Evolutionary conservation across 805 yeast species (phyloP).

Genomic region (Dipodascopsis uninucleata): DNA sequence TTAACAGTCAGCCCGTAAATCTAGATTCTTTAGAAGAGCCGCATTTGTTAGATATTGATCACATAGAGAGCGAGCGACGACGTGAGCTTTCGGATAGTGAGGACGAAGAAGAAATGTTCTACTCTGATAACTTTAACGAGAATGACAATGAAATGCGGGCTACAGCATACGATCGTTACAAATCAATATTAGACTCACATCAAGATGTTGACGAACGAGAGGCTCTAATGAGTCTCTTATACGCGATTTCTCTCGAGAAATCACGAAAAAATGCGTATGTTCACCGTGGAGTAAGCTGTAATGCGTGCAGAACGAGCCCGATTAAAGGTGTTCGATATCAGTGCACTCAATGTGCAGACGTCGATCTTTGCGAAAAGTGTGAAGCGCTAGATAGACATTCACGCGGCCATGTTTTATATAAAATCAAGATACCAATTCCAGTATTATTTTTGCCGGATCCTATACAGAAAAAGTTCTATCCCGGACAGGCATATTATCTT

Average conservation of each 20-base stretch:
- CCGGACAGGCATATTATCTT: conserved; percentile 18
- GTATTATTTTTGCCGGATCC: conserved; percentile 31
- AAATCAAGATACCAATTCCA: conserved; percentile 34
- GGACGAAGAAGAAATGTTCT: too few relatives aligned
- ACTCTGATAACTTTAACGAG: too few relatives aligned
- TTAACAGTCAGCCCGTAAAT: too few relatives aligned
- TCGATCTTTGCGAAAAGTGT: conserved; percentile 50
- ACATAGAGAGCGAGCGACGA: too few relatives aligned
- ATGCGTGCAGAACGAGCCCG: conserved; percentile 36
- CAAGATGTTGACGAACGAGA: too few relatives aligned
- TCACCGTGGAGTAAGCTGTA: conserved; percentile 36
- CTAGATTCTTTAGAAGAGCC: too few relatives aligned
- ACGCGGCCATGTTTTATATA: conserved; percentile 30
- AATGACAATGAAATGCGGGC: too few relatives aligned
- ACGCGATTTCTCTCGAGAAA: conserved; percentile 30
- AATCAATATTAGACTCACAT: too few relatives aligned
- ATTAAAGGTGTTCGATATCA: conserved; percentile 48
- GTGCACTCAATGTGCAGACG: conserved; percentile 52
- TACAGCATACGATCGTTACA: too few relatives aligned
- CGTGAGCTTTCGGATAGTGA: too few relatives aligned
- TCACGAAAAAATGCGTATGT: conserved; percentile 26
- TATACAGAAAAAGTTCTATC: conserved; percentile 27
- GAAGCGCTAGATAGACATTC: conserved; percentile 34
- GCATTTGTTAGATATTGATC: too few relatives aligned
- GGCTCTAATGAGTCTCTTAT: conserved; percentile 27